phyloP scores from a whole-genome alignment of 495 filamentous ascomycete genomes.

The Xanthoparmelia taractica region DNA sequence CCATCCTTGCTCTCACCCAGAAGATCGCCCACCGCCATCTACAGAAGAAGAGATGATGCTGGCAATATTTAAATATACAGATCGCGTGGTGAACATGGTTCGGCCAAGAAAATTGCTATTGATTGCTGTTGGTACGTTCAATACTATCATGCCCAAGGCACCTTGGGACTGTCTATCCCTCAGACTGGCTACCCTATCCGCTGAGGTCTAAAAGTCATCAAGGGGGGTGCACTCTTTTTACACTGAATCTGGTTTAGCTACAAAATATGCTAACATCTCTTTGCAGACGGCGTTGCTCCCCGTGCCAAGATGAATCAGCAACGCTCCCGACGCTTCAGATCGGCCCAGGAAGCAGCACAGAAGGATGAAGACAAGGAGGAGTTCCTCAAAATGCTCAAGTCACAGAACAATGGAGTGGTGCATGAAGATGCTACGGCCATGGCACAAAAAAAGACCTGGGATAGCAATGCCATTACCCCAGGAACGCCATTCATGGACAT shows the following conservation, averaged over 20 bases:
- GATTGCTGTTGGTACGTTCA: slow-evolving; percentile 86
- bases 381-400: slow-evolving; percentile 69
- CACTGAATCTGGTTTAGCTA: neutral
- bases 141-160: slow-evolving; percentile 17
- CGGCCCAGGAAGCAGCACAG: slow-evolving; percentile 87
- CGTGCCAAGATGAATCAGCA: slow-evolving; percentile 98
- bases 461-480: slow-evolving; percentile 95
- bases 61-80: slow-evolving; percentile 93
- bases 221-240: slow-evolving; percentile 19
- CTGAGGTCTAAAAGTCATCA: slow-evolving; percentile 15
- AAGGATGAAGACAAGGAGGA: slow-evolving; percentile 88
- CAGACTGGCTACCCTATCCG: slow-evolving; percentile 12
- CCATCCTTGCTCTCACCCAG: slow-evolving; percentile 96
- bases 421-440: slow-evolving; percentile 55
- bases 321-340: slow-evolving; percentile 81
- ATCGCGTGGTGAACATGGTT: slow-evolving; percentile 97
- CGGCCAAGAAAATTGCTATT: slow-evolving; percentile 89
- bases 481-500: slow-evolving; percentile 99
- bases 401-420: slow-evolving; percentile 55
- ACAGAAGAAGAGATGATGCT: slow-evolving; percentile 99
- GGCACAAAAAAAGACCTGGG: slow-evolving; percentile 85
- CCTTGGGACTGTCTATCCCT: neutral
- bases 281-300: slow-evolving; percentile 80
- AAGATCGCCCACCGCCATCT: slow-evolving; percentile 81
- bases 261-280: slow-evolving; percentile 30